Evolutionary conservation across 2,329 filamentous ascomycete genomes (phyloP).

Genomic region (Ilyonectria mors-panacis): DNA sequence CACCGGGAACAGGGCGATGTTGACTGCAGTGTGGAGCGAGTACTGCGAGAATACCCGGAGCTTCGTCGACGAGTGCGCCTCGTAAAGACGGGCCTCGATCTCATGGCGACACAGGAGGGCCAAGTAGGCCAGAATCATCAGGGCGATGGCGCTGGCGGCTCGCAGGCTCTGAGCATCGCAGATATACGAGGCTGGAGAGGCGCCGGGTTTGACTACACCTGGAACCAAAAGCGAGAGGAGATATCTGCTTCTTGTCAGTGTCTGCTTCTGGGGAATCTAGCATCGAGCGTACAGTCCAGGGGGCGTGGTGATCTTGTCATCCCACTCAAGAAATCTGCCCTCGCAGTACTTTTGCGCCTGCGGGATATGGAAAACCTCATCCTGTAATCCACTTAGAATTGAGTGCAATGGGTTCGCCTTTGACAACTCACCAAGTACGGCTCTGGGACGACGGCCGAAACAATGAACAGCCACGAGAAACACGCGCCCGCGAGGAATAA

Average conservation of each 20-base stretch:
- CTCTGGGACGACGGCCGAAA: conserved; percentile 59
- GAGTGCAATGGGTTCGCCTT: too few relatives aligned
- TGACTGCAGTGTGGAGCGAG: conserved; percentile 76
- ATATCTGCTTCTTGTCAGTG: conserved; percentile 56
- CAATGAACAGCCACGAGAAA: conserved; percentile 41
- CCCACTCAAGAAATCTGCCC: conserved; percentile 84
- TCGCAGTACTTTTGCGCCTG: conserved; percentile 91
- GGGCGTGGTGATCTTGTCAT: conserved; percentile 97
- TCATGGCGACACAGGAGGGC: conserved; percentile 67
- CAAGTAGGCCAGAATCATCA: conserved; percentile 59
- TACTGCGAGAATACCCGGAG: conserved; percentile 55
- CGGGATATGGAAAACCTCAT: conserved; percentile 90
- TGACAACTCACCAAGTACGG: conserved; percentile 66
- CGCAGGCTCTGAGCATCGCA: conserved; percentile 59
- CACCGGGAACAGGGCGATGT: conserved; percentile 88
- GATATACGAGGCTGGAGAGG: conserved; percentile 32
- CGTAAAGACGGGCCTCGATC: conserved; percentile 61
- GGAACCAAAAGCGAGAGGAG: conserved; percentile 57
- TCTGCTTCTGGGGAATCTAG: background rate
- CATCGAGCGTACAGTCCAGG: conserved; percentile 78
- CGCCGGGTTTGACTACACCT: conserved; percentile 34
- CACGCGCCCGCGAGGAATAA: conserved; percentile 36
- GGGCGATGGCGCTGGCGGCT: conserved; percentile 61
- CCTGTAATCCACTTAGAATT: conserved; percentile 64
- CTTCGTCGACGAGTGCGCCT: conserved; percentile 37